Evolutionary conservation across 768 basidiomycete genomes (phyloP).

Genomic region (Tylopilus rubrobrunneus): DNA sequence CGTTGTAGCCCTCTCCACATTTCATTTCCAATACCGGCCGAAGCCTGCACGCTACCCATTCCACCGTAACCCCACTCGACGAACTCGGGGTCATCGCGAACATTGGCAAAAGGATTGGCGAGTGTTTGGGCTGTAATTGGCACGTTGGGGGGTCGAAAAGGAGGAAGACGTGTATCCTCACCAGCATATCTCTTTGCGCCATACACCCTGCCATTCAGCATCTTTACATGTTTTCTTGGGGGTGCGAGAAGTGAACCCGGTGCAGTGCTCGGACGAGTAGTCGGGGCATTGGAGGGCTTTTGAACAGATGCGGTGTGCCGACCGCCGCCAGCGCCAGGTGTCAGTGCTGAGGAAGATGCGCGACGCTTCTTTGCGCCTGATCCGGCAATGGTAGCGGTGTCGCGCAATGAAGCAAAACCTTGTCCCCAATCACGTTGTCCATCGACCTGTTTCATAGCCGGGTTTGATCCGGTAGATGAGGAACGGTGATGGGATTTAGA

Average conservation of each 20-base stretch:
- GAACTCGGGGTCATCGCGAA: slow-evolving; percentile 69
- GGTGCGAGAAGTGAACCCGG: slow-evolving; percentile 1
- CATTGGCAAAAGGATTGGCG: slow-evolving; percentile 61
- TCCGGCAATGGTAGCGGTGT: neutral
- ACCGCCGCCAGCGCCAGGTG: slow-evolving; percentile 29
- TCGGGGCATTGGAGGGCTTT: neutral
- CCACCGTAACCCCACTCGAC: slow-evolving; percentile 93
- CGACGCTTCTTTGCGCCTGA: slow-evolving; percentile 17
- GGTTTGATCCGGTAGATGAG: slow-evolving; percentile 16
- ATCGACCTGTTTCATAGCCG: neutral
- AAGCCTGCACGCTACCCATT: slow-evolving; percentile 56
- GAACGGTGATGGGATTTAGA: slow-evolving; percentile 8
- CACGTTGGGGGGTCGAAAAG: neutral
- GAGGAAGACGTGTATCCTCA: slow-evolving; percentile 4
- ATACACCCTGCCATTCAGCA: slow-evolving; percentile 87
- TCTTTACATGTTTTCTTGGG: slow-evolving; percentile 41
- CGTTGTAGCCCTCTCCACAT: slow-evolving; percentile 27
- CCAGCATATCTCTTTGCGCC: slow-evolving; percentile 42
- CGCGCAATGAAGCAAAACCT: neutral
- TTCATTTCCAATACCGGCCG: slow-evolving; percentile 26
- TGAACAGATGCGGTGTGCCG: slow-evolving; percentile 20
- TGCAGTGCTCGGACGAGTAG: slow-evolving; percentile 9
- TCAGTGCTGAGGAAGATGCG: slow-evolving; percentile 18
- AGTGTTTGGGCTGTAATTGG: slow-evolving; percentile 26
- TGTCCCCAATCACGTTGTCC: slow-evolving; percentile 6